Conservation (phyloP, 169 alveolate species). For the Toxoplasma gondii region DNA sequence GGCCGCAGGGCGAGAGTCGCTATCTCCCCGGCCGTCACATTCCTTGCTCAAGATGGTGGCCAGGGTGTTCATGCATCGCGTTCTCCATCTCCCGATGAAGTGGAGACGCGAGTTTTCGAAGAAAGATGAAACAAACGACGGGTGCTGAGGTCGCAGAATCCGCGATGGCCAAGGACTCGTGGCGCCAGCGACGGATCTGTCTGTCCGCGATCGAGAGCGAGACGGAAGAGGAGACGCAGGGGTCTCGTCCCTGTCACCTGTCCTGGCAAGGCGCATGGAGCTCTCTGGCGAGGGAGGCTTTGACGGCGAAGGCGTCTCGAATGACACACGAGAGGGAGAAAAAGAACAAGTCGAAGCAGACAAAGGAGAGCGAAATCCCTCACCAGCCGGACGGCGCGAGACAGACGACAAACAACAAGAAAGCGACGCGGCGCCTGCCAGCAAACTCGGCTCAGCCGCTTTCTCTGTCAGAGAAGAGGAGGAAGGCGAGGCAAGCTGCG, state of each 20-base stretch:
- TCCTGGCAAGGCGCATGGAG: background rate
- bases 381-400: background rate
- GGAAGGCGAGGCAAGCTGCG: background rate
- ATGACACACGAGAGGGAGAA: background rate
- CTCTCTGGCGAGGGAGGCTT: background rate
- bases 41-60: conserved; percentile 39
- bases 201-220: background rate
- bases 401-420: background rate
- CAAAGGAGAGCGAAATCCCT: background rate
- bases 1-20: background rate
- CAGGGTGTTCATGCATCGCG: conserved; percentile 42
- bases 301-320: background rate
- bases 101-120: conserved; percentile 58
- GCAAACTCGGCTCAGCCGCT: background rate
- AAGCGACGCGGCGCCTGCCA: background rate
- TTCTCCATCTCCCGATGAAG: conserved; percentile 61
- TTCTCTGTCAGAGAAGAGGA: background rate
- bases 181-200: background rate
- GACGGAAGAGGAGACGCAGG: too few relatives aligned
- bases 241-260: background rate
- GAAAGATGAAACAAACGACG: conserved; percentile 47
- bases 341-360: background rate
- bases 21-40: background rate
- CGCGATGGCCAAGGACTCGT: background rate
- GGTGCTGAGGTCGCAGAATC: conserved; percentile 4